phyloP scores from a whole-genome alignment of 2,329 filamentous ascomycete genomes.

The Cordyceps cicadae region DNA sequence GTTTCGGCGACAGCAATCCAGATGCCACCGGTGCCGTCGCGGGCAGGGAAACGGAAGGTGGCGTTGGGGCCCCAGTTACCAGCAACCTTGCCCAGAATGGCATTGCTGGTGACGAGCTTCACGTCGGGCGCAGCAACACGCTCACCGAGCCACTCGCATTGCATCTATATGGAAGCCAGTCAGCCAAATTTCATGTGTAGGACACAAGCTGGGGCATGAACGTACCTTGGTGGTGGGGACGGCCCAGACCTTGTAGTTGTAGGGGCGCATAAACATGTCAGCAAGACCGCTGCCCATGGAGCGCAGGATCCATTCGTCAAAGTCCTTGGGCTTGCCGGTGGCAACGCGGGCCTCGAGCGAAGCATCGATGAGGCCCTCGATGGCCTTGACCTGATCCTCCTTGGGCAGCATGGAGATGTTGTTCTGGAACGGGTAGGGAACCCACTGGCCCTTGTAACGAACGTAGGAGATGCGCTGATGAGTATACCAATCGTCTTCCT shows the following conservation, averaged over 20 bases:
- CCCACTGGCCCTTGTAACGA: constrained; percentile 92
- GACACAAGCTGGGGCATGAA: background rate
- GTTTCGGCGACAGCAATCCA: constrained; percentile 97
- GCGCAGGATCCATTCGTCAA: constrained; percentile 96
- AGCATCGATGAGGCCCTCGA: constrained; percentile 94
- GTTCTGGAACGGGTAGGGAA: constrained; percentile 99
- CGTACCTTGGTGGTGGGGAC: constrained; percentile 91
- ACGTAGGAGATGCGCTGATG: constrained; percentile 99
- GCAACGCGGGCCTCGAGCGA: constrained; percentile 78
- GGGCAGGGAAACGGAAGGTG: constrained; percentile 95
- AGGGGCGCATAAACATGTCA: constrained; percentile 96
- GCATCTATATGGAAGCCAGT: constrained; percentile 59
- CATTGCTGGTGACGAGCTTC: constrained; percentile 88
- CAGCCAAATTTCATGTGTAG: background rate
- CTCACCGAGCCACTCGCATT: constrained; percentile 97
- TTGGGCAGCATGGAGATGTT: constrained; percentile 98
- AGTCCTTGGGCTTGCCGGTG: constrained; percentile 88
- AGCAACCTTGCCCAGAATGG: constrained; percentile 90
- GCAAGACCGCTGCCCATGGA: constrained; percentile 85
- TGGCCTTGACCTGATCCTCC: constrained; percentile 89
- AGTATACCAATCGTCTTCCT: constrained; percentile 89
- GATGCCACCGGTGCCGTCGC: constrained; percentile 94
- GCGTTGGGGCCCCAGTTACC: constrained; percentile 98
- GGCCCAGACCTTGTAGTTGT: constrained; percentile 99
- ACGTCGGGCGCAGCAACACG: constrained; percentile 94